Conservation (phyloP, 306 rosid genomes). For the Prunus mume region DNA sequence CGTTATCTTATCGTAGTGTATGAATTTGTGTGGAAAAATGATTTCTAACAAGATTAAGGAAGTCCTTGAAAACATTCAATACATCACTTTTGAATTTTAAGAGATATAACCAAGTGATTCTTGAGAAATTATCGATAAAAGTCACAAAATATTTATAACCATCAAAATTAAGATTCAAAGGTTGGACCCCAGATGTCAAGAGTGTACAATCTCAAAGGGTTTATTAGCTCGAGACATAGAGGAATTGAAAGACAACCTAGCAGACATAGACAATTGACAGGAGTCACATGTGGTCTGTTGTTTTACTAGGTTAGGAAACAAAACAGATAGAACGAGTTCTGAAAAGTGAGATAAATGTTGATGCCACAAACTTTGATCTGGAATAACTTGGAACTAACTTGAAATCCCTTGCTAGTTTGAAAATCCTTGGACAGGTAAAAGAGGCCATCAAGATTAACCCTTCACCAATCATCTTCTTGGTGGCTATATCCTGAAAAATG, state of each 20-base stretch:
- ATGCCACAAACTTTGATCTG: neutral
- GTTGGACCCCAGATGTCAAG: neutral
- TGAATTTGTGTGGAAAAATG: too few relatives aligned
- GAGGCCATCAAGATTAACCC: neutral
- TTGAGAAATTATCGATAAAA: too few relatives aligned
- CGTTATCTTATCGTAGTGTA: too few relatives aligned
- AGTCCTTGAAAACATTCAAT: too few relatives aligned
- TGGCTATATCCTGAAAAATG: neutral
- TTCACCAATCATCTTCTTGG: neutral
- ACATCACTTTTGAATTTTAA: too few relatives aligned
- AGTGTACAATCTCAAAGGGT: neutral
- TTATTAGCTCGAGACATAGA: neutral
- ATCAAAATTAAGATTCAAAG: neutral
- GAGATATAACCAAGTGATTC: too few relatives aligned
- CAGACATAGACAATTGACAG: neutral
- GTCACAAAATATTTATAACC: neutral
- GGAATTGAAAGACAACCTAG: neutral
- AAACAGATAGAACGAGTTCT: neutral
- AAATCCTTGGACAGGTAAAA: too few relatives aligned
- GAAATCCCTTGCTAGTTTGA: neutral
- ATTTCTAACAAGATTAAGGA: too few relatives aligned
- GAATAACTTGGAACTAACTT: too few relatives aligned
- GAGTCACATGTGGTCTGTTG: neutral
- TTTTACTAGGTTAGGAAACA: neutral
- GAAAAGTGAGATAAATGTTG: neutral